Conservation (phyloP, 164 flowering plant species). For the Annona squamosa region DNA sequence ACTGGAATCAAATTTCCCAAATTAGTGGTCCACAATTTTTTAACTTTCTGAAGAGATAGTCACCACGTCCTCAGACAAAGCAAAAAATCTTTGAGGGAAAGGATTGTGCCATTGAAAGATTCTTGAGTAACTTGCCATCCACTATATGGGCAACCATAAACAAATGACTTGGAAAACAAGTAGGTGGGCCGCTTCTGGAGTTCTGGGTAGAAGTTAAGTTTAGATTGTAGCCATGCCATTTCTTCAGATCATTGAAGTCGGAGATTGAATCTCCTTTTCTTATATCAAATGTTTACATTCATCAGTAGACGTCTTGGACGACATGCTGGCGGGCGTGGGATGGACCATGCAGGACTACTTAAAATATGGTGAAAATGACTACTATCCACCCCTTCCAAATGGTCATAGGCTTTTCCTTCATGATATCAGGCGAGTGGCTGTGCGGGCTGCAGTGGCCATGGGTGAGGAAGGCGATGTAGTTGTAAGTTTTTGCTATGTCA, state of each 20-base stretch:
- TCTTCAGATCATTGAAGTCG: not conserved
- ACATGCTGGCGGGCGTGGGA: slow-evolving; percentile 93
- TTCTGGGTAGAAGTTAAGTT: not conserved
- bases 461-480: slow-evolving; percentile 99
- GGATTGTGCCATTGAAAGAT: not conserved
- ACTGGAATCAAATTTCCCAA: too few relatives aligned
- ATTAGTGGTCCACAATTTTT: too few relatives aligned
- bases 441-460: slow-evolving; percentile 96
- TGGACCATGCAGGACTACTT: slow-evolving; percentile 96
- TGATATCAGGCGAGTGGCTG: slow-evolving; percentile 92
- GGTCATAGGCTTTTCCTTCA: slow-evolving; percentile 89
- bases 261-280: not conserved
- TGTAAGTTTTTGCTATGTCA: slow-evolving; percentile 49
- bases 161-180: not conserved
- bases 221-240: not conserved
- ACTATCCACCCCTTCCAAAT: slow-evolving; percentile 90
- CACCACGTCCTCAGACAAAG: too few relatives aligned
- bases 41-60: too few relatives aligned
- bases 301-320: slow-evolving; percentile 96
- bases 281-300: not conserved
- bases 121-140: not conserved
- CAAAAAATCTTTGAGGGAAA: not conserved
- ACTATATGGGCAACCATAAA: not conserved
- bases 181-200: not conserved
- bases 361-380: slow-evolving; percentile 87